Conservation (phyloP, 352 stramenopile genomes). For the Globisporangium spinosum region DNA sequence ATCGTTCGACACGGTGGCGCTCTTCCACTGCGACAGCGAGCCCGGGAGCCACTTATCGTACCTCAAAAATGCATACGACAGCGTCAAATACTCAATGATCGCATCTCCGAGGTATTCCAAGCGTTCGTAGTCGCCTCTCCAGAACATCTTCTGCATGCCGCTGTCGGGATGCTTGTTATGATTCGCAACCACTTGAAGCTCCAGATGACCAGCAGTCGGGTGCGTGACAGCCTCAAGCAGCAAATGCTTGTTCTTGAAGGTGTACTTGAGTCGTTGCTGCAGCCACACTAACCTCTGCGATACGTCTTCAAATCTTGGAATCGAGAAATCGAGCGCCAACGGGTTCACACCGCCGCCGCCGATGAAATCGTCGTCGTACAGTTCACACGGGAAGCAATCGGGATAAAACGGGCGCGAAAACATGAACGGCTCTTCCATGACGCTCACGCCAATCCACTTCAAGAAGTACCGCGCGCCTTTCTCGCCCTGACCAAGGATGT, state of each 20-base stretch:
- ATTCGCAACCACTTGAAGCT: constrained; percentile 36
- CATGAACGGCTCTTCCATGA: constrained; percentile 37
- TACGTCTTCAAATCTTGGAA: constrained; percentile 57
- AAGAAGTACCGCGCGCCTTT: constrained; percentile 72
- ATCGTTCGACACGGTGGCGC: constrained; percentile 83
- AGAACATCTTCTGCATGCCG: constrained; percentile 43
- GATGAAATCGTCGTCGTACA: constrained; percentile 34
- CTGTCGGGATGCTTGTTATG: constrained; percentile 5
- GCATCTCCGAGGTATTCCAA: constrained; percentile 88
- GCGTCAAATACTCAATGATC: constrained; percentile 87
- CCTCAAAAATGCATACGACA: constrained; percentile 75
- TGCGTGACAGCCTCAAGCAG: constrained; percentile 79
- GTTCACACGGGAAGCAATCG: constrained; percentile 61
- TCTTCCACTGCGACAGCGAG: constrained; percentile 81
- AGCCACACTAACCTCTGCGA: constrained; percentile 47
- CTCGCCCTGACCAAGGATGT: constrained; percentile 68
- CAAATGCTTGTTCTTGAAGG: constrained; percentile 71
- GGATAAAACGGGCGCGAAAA: constrained; percentile 60
- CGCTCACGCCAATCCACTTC: constrained; percentile 68
- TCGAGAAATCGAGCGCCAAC: constrained; percentile 48
- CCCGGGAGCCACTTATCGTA: constrained; percentile 75
- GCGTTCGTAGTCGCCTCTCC: constrained; percentile 86
- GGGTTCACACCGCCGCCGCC: constrained; percentile 19
- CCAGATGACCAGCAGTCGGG: constrained; percentile 60
- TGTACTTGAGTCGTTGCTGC: constrained; percentile 80